These are phyloP conservation scores for Aspergillus brunneoviolaceus DNA, from an alignment of 2,329 filamentous ascomycete species.

Conservation along the genomic window DNA sequence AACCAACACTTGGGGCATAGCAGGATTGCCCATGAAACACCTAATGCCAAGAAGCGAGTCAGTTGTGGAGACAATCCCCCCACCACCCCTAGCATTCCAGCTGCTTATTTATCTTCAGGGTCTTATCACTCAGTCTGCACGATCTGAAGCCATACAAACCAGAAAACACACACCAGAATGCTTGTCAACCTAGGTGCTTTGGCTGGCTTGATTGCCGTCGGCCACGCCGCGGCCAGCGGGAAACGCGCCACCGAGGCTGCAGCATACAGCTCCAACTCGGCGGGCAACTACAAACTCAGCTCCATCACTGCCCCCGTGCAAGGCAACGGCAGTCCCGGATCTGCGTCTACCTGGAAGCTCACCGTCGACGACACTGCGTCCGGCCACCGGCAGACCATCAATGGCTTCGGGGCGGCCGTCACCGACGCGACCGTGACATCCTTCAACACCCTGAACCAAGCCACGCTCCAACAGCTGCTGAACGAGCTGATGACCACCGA, in stretches of 20 bases:
- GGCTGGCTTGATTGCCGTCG: constrained; percentile 12
- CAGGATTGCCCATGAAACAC: background rate
- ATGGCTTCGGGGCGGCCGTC: constrained; percentile 40
- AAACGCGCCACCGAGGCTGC: constrained; percentile 22
- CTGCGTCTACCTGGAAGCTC: constrained; percentile 27
- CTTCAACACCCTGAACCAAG: constrained; percentile 33
- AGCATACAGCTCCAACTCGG: constrained; percentile 29
- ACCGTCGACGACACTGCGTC: constrained; percentile 27
- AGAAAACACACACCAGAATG: background rate
- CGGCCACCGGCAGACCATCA: constrained; percentile 29
- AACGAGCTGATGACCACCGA: constrained; percentile 34
- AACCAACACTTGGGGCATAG: background rate
- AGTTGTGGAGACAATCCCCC: background rate
- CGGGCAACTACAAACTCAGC: constrained; percentile 27
- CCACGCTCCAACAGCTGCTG: constrained; percentile 31
- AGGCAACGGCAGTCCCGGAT: constrained; percentile 20
- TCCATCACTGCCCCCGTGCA: constrained; percentile 21
- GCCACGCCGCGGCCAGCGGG: constrained; percentile 11
- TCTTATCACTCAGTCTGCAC: background rate
- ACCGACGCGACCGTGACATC: constrained; percentile 41
- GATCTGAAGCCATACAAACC: background rate
- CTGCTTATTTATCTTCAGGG: background rate
- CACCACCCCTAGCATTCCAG: background rate
- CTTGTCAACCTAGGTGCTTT: background rate
- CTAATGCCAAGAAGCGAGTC: background rate